Evolutionary conservation across 441 rosid species (phyloP).

Genomic region (Cnidoscolus chayamansa): DNA sequence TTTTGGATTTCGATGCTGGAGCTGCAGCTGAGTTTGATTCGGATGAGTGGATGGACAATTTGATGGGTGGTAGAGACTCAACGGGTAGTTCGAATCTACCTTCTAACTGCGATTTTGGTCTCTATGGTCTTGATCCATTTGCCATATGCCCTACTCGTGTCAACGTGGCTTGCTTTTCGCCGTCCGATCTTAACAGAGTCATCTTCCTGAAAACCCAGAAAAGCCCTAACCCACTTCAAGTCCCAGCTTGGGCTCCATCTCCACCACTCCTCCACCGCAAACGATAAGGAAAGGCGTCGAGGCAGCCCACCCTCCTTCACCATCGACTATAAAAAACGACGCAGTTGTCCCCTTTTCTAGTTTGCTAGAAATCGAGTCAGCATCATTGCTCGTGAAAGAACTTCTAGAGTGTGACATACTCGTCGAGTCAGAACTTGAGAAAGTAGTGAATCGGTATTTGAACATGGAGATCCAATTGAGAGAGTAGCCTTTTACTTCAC

Average conservation of each 20-base stretch:
- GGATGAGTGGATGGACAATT: constrained; percentile 85
- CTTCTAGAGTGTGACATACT: constrained; percentile 57
- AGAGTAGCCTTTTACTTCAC: no score
- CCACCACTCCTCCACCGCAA: no score
- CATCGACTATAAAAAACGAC: no score
- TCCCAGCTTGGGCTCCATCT: no score
- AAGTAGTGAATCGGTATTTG: constrained; percentile 53
- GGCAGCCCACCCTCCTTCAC: no score
- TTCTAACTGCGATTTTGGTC: constrained; percentile 55
- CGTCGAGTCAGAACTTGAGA: constrained; percentile 50
- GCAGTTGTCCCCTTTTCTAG: constrained; percentile 11
- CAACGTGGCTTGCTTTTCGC: constrained; percentile 29
- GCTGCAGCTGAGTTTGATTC: constrained; percentile 46
- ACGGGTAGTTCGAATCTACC: constrained; percentile 61
- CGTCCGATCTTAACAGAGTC: no score
- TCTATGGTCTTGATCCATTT: constrained; percentile 60
- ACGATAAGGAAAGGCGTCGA: no score
- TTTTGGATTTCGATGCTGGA: constrained; percentile 43
- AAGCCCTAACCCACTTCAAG: no score
- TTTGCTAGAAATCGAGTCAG: constrained; percentile 40
- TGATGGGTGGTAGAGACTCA: constrained; percentile 64
- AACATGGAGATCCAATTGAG: not conserved
- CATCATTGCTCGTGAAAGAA: constrained; percentile 46
- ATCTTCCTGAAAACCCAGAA: no score
- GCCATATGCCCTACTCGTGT: constrained; percentile 44